Conservation (phyloP, 106 monocot genomes). For the Dioscorea alata region DNA sequence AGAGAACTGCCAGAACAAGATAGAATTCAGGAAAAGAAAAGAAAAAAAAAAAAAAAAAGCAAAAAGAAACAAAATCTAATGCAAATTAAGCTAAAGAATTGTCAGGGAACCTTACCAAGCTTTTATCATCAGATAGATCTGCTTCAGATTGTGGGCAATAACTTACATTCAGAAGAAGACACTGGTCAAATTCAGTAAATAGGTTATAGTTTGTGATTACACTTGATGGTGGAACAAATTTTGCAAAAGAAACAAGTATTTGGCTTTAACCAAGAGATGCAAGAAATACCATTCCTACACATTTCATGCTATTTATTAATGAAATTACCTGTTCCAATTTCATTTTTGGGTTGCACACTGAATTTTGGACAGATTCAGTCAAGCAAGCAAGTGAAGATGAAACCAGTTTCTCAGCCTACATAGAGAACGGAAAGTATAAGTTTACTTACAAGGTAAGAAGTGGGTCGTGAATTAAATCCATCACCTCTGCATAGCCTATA, state of each 20-base stretch:
- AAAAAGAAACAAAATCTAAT: background rate
- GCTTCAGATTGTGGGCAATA: constrained; percentile 85
- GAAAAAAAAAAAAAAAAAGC: background rate
- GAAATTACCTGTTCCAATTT: constrained; percentile 70
- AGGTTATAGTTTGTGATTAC: background rate
- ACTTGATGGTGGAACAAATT: background rate
- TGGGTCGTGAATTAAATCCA: background rate
- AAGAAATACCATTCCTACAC: too few species aligned
- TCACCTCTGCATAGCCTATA: constrained; percentile 82
- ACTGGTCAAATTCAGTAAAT: constrained; percentile 31
- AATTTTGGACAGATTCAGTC: constrained; percentile 44
- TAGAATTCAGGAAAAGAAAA: background rate
- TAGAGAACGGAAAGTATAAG: background rate
- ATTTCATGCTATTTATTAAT: too few species aligned
- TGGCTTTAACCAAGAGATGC: background rate
- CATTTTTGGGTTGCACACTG: constrained; percentile 49
- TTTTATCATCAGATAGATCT: constrained; percentile 52
- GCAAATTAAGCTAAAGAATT: background rate
- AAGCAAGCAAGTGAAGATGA: constrained; percentile 65
- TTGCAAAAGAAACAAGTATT: background rate
- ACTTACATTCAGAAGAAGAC: constrained; percentile 86
- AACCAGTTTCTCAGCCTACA: constrained; percentile 85
- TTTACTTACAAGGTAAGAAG: background rate
- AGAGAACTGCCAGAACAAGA: background rate
- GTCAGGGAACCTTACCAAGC: constrained; percentile 50